Evolutionary conservation across 805 yeast genomes (phyloP).

Genomic region (Novakomyces olei): DNA sequence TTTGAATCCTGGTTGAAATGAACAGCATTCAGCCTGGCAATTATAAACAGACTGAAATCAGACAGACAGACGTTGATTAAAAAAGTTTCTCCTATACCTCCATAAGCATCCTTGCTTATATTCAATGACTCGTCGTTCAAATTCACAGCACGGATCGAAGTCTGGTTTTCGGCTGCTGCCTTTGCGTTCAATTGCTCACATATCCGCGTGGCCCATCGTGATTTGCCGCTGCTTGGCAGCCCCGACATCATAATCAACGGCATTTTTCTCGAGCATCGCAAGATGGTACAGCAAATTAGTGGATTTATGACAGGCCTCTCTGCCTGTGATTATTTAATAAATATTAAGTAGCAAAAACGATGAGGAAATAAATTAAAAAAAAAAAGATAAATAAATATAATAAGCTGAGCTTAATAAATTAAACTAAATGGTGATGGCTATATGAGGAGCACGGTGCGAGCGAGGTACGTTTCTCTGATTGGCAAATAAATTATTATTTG

Average conservation of each 20-base stretch:
- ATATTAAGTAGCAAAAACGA: too few species aligned
- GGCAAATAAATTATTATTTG: too few species aligned
- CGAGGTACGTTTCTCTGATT: too few species aligned
- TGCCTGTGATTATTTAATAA: too few species aligned
- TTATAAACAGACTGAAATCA: not conserved
- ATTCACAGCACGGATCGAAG: conserved; percentile 14
- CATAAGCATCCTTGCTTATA: conserved; percentile 42
- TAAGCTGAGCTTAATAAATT: too few species aligned
- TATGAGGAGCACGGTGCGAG: too few species aligned
- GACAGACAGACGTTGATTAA: not conserved
- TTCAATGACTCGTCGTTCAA: conserved; percentile 65
- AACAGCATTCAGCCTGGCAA: not conserved
- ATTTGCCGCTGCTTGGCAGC: conserved; percentile 65
- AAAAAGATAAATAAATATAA: too few species aligned
- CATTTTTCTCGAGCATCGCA: conserved; percentile 36
- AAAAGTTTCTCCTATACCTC: conserved; percentile 10
- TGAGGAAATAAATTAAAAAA: too few species aligned
- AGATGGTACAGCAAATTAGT: too few species aligned
- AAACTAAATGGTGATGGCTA: too few species aligned
- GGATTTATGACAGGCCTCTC: too few species aligned
- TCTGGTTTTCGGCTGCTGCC: not conserved
- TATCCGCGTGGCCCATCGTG: conserved; percentile 45
- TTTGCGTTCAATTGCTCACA: conserved; percentile 25
- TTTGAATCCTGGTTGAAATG: not conserved
- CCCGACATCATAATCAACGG: conserved; percentile 73